These are phyloP conservation scores for Paraphoma chrysanthemicola DNA, from an alignment of 2,329 filamentous ascomycete genomes.

Conservation along the genomic window DNA sequence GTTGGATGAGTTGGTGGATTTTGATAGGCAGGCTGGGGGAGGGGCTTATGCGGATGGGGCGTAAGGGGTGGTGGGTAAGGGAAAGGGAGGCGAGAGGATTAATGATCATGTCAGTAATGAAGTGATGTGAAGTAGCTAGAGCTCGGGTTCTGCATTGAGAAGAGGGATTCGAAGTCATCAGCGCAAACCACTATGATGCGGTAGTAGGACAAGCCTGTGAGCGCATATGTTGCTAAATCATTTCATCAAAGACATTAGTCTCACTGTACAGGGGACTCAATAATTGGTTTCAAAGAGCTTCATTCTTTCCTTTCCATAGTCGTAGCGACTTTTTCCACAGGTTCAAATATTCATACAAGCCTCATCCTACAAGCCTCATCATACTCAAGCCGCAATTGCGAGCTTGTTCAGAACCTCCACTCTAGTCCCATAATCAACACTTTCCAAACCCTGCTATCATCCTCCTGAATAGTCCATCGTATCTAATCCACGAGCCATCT, in stretches of 20 bases:
- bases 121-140: too few relatives aligned
- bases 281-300: not conserved
- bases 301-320: not conserved
- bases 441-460: not conserved
- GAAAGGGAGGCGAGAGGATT: not conserved
- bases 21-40: conserved; percentile 47
- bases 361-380: too few relatives aligned
- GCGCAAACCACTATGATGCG: too few relatives aligned
- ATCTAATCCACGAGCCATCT: not conserved
- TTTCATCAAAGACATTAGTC: not conserved
- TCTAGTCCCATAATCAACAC: not conserved
- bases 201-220: too few relatives aligned
- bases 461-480: too few relatives aligned
- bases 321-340: not conserved
- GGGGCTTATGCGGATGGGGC: conserved; percentile 4
- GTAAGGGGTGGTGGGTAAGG: not conserved
- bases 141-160: too few relatives aligned
- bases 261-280: not conserved
- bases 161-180: too few relatives aligned
- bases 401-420: not conserved
- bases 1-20: conserved; percentile 57
- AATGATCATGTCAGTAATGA: too few relatives aligned
- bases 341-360: not conserved
- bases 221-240: not conserved
- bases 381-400: not conserved